Evolutionary conservation across 2,329 filamentous ascomycete species (phyloP).

Genomic region (Onygena corvina): DNA sequence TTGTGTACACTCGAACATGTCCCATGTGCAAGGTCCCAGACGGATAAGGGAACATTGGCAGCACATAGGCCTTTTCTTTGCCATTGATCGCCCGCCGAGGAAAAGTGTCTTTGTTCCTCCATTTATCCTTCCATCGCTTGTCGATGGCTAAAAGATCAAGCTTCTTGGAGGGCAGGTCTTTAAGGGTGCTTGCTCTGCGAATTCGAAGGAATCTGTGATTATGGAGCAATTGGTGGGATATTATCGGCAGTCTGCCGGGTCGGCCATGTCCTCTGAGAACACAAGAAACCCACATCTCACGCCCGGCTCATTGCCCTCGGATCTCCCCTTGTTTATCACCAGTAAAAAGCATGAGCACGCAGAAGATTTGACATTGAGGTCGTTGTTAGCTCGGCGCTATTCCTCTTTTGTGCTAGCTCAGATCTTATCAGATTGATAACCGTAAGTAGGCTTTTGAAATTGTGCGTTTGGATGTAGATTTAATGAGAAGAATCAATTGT

Average conservation of each 20-base stretch:
- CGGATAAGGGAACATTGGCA: slow-evolving; percentile 90
- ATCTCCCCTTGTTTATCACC: neutral
- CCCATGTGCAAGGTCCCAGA: slow-evolving; percentile 78
- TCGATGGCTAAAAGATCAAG: slow-evolving; percentile 39
- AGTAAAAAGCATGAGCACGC: neutral
- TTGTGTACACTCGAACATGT: slow-evolving; percentile 79
- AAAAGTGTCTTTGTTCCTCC: slow-evolving; percentile 23
- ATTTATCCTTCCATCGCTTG: slow-evolving; percentile 44
- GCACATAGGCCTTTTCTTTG: slow-evolving; percentile 49
- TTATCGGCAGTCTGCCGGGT: neutral
- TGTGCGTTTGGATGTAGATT: too few relatives aligned
- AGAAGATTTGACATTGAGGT: neutral
- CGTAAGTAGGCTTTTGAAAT: too few relatives aligned
- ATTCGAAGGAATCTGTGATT: neutral
- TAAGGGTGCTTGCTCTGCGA: neutral
- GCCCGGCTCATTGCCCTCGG: neutral
- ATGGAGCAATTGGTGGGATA: neutral
- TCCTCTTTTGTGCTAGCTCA: neutral
- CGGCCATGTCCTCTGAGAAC: neutral
- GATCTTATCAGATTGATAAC: slow-evolving; percentile 8
- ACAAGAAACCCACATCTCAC: slow-evolving; percentile 2
- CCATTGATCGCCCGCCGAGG: slow-evolving; percentile 7
- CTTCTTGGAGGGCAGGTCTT: slow-evolving; percentile 10
- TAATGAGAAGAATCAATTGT: too few relatives aligned
- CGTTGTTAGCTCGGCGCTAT: neutral